Conservation (phyloP, 2,329 filamentous ascomycete species). For the Venturia pyrina region DNA sequence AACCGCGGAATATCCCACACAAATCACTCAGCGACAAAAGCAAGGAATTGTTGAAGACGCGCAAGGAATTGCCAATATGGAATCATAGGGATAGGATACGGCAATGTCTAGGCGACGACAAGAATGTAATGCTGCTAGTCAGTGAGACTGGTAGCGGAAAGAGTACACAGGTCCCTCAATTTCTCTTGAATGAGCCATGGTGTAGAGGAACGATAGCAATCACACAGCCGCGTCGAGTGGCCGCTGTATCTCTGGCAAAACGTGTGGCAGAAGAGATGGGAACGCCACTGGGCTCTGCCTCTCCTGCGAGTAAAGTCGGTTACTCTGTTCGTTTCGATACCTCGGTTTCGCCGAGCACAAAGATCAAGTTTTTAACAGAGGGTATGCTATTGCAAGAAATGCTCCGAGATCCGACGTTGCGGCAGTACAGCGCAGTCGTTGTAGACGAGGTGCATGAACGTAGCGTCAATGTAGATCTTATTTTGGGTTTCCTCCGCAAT, state of each 20-base stretch:
- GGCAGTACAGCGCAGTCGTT: conserved; percentile 78
- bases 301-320: conserved; percentile 59
- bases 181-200: conserved; percentile 71
- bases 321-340: conserved; percentile 95
- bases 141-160: conserved; percentile 97
- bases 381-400: conserved; percentile 95
- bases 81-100: conserved; percentile 61
- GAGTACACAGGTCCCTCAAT: conserved; percentile 92
- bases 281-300: conserved; percentile 48
- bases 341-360: conserved; percentile 67
- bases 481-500: conserved; percentile 78
- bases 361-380: conserved; percentile 90
- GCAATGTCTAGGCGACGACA: conserved; percentile 45
- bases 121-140: conserved; percentile 71
- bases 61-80: conserved; percentile 74
- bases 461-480: conserved; percentile 85
- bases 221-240: conserved; percentile 87
- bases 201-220: conserved; percentile 81
- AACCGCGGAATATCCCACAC: background rate
- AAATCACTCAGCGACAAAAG: conserved; percentile 10
- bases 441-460: conserved; percentile 97
- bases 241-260: conserved; percentile 80
- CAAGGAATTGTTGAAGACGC: conserved; percentile 24
- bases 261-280: conserved; percentile 81
- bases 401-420: conserved; percentile 70